These are phyloP conservation scores for Trifolium subterraneum DNA, from an alignment of 306 rosid genomes.

Conservation along the genomic window DNA sequence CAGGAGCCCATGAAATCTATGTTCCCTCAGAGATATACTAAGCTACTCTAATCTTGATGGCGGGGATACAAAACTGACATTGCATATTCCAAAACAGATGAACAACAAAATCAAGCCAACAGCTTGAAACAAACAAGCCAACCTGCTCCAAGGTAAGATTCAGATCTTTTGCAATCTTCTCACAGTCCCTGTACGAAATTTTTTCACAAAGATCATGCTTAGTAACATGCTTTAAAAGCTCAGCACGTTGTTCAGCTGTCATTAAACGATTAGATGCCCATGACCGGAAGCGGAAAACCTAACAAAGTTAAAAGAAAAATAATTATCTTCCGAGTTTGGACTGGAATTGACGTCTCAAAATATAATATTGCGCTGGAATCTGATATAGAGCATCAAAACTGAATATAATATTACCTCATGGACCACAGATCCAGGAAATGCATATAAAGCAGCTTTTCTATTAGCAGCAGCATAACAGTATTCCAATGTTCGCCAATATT, in stretches of 20 bases:
- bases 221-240: slow-evolving; percentile 61
- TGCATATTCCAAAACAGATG: slow-evolving; percentile 34
- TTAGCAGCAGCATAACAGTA: slow-evolving; percentile 88
- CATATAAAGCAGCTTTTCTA: slow-evolving; percentile 73
- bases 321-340: slow-evolving; percentile 6
- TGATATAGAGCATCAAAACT: slow-evolving; percentile 25
- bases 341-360: slow-evolving; percentile 15
- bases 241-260: slow-evolving; percentile 86
- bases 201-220: slow-evolving; percentile 61
- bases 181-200: slow-evolving; percentile 72
- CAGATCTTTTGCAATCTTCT: slow-evolving; percentile 84
- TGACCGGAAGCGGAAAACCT: slow-evolving; percentile 76
- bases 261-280: slow-evolving; percentile 87
- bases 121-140: slow-evolving; percentile 45
- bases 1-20: slow-evolving; percentile 15
- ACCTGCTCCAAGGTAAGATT: slow-evolving; percentile 86
- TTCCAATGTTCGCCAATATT: slow-evolving; percentile 93
- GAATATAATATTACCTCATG: slow-evolving; percentile 64
- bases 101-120: slow-evolving; percentile 36
- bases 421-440: slow-evolving; percentile 95
- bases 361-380: slow-evolving; percentile 30
- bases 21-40: slow-evolving; percentile 28
- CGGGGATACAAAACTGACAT: slow-evolving; percentile 5
- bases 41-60: slow-evolving; percentile 1
- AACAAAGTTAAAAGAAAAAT: slow-evolving; percentile 34